Evolutionary conservation across 768 basidiomycete genomes (phyloP), one percentile per base, ranked within the genome.

Genomic region (Russula dissimulans): DNA sequence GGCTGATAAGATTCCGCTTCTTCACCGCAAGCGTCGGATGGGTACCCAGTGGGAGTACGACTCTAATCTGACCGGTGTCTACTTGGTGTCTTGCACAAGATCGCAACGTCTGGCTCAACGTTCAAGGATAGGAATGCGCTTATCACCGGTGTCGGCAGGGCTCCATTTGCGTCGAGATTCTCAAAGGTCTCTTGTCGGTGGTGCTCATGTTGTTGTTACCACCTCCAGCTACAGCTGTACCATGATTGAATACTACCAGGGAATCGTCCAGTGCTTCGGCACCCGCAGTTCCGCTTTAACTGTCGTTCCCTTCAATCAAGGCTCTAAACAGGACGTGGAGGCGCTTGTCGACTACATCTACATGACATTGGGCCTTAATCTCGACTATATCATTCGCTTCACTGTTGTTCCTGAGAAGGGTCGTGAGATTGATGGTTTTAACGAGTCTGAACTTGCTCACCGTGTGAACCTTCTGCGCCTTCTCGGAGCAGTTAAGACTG

Each of bases 61-160:
- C 68, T 92, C 89, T 75, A 98, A 98, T 74, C 78, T 99, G 56
- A 98, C 95, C 9, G 83, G 91, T 56, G 89, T 91, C 26, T 97
- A 99, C 73, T 99, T 65, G 97, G 98, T 69, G 87, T 99, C 66
- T 79, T 99, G 38, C 91, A 95, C 70, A 95, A 99, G 74, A 98
- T 99, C 67, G 97, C 97, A 5, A 97, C 95, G 0, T 93, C 95
- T 5, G 97, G 97, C 12, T 97, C 95, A 1, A 95, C 94, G 1
- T 99, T 98, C 81, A 90, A 95, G 73, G 95, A 95, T 78, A 99
- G 98, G 81, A 98, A 98, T 68, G 97, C 97, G 3, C 82, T 99
- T 17, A 80, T 98, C 34, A 99, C 97, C 38, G 97, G 97, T 69
- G 97, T 98, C 54, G 97, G 97, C 53, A 93, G 70, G 95, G 93